Evolutionary conservation across 176 grass and related monocot genomes (phyloP), one percentile per base, ranked within the genome.

Genomic region (Triticum urartu): DNA sequence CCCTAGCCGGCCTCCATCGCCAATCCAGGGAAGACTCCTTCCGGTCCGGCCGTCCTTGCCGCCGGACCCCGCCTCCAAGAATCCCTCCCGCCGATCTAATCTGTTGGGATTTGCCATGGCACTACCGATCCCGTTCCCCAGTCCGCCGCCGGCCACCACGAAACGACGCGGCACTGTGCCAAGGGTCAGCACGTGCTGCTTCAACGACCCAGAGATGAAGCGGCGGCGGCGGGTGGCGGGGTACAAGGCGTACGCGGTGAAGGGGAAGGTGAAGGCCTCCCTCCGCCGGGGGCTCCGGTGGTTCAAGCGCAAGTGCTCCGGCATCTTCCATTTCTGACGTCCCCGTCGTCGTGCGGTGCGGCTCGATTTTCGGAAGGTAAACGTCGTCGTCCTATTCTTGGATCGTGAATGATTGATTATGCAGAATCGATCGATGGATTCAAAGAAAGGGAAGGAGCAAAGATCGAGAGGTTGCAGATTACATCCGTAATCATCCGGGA

Each of bases 191-290:
- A 17, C 52, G 26, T 79, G 92, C 6, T 94, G 93, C 90, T 98
- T 98, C 56, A 59, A 90, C 8, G 90, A 98, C 79, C 93, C 93
- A 9, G 93, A 98, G 93, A 88, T 92, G 88, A 95, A 91, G 82
- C 93, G 91, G 64, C 84, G 90, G 84, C 87, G 88, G 42, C 68
- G 96, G 42, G 90, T 98, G 0, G 90, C 84, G 8, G 80, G 81
- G 17, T 98, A 98, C 90, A 98, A 98, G 82, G 88, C 84, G 68
- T 98, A 95, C 71, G 87, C 59, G 9, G 82, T 92, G 56, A 87
- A 92, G 86, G 93, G 90, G 9, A 98, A 94, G 88, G 84, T 98
- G 79, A 98, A 94, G 79, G 63, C 88, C 17, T 94, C 96, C 14
- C 24, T 98, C 52, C 91, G 96, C 12, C 89, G 86, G 20, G 90